Base-by-base conservation (phyloP, 805 yeast genomes). In the Zygotorulaspora sp. region DNA sequence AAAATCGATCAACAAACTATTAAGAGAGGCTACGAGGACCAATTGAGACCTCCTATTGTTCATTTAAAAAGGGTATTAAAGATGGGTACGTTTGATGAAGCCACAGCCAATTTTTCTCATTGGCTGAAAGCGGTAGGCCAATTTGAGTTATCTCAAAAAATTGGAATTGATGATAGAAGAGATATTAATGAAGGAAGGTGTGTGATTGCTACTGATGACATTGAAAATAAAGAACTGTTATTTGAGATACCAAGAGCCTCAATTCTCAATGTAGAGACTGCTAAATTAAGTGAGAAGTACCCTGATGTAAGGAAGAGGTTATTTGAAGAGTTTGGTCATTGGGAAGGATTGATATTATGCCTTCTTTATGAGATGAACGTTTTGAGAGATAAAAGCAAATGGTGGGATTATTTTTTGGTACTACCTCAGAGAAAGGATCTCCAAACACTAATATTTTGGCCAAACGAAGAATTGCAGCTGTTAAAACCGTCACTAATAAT, bases 371-470 rank as follows among this genome's bases (percentile, higher is more conserved):
- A 84, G 50, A 55, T 71, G 35, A 63, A 67, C 28, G 65, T 67
- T 34, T 49, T 71, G 22, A 68, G 70, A 3, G 62, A 60, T 1
- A 42, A 62, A 3, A 75, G 85, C 27, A 65, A 61, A 21, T 90
- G 96, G 95, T 58, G 55, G 36, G 71, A 77, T 1, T 90, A 90
- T 58, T 76, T 88, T 40, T 64, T 74, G 14, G 75, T 89, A 0
- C 66, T 90, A 27, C 97, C 97, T 0, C 55, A 48, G 3, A 40
- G 49, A 2, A 45, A 51, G 1, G 65, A 43, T 9, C 77, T 82
- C 59, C 71, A 79, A 52, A 80, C 80, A 23, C 72, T 88, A 41
- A 83, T 88, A 77, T 86, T 78, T 53, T 90, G 98, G 97, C 44
- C 46, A 2, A 76, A 75, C 0, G 70, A 68, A 0, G 92, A 90